Evolutionary conservation across 2,329 filamentous ascomycete species (phyloP), one percentile per base, ranked within the genome.

Genomic region (Rhynchosporium agropyri): DNA sequence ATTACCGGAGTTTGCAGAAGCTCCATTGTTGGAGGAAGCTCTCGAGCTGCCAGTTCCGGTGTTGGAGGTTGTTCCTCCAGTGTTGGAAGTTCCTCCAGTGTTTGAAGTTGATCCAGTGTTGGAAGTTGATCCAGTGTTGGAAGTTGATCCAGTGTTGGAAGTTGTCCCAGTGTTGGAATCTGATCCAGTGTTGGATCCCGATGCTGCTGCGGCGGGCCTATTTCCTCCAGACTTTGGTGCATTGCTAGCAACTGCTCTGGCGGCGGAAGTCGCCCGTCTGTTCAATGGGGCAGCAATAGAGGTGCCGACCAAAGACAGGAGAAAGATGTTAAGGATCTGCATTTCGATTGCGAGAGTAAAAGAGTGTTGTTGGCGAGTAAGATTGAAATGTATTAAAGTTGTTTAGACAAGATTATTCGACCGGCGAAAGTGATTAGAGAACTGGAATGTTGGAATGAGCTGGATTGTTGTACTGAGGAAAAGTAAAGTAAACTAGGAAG

Each of bases 341-440:
- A 54, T 54, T 54, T 40, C 40, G 51, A 33, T 54, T 40, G 12
- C 3, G 29, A 8, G 36, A 3, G 20, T 29, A 15, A 20, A n/a
- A 42, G 38, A 36, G 12, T n/a, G 20, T 38, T 9, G 28, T 46
- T 46, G n/a, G 43, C 43, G 36, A 53, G 31, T 36, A 53, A 38
- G 13, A 26, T 53, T 9, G 33, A 54, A 28, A 38, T 26, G 20
- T 28, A 54, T 54, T 54, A 54, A 20, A 28, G 13, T 20, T 20
- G 28, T 40, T 54, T 54, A 54, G 20, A 54, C 3, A 42, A 36
- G 42, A 40, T 33, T 26, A 29, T 54, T 54, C 51, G 51, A 54
- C 51, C 51, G 51, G 51, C 51, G 51, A 54, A 54, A 40, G 51
- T 40, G 51, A 54, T 54, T 40, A 54, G n/a, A 54, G 51, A 42